Base-by-base conservation (phyloP, 2,329 filamentous ascomycete genomes). In the Diaporthe citrichinensis region DNA sequence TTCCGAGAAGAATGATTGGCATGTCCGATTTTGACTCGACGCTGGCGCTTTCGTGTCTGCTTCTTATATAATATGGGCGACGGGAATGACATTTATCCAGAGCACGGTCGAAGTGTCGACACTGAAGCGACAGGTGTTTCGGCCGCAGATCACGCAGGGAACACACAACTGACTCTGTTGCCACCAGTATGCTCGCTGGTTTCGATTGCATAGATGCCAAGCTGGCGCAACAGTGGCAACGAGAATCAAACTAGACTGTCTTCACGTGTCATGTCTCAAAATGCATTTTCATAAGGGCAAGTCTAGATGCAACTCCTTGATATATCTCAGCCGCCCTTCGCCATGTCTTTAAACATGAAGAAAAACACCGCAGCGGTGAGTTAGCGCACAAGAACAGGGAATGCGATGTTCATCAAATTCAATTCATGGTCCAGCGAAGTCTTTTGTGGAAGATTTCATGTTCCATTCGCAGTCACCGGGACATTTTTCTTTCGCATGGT, bases 81-180 rank as follows among this genome's bases (percentile, higher is more conserved):
- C 2, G 9, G 59, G 59, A 23, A 31, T 65, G 25, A n/a, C 5
- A 23, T 46, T 31, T 65, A 49, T 31, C 61, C 61, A 46, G 39
- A 31, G 61, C 61, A 65, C 17, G 61, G 41, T 31, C 36, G 17
- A 46, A 46, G 4, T n/a, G 28, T 34, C 10, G 4, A 44, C n/a
- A 65, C 61, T 65, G 61, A 67, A 34, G 61, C 61, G 44, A 12
- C 41, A 36, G 61, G 28, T 25, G 61, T 49, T 67, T 67, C 61
- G 41, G 41, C 10, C 28, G 61, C 44, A 49, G 44, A 67, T 67
- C 61, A 3, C 25, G 49, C 61, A 67, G 44, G 41, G 23, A 49
- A 49, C 17, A 51, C 61, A 34, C n/a, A 28, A 34, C 49, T 49
- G 44, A 49, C 28, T 51, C 36, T 49, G 61, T 8, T 23, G 20